Evolutionary conservation across 2,329 filamentous ascomycete genomes (phyloP), one percentile per base, ranked within the genome.

Genomic region (Dichotomopilus funicola): DNA sequence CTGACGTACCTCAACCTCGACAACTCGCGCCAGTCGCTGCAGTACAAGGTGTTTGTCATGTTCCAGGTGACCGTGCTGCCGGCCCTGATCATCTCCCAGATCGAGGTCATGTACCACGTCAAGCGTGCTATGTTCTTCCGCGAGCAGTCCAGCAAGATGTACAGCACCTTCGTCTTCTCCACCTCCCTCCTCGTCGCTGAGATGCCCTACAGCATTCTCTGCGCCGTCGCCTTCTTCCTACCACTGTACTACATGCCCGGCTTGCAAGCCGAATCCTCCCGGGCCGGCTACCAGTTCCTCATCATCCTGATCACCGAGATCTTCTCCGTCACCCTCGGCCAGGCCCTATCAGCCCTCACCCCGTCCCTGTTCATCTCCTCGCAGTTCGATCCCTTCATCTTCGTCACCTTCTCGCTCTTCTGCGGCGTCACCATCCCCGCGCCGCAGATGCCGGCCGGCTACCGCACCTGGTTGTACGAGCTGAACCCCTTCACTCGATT

Each of bases 1-100:
- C 78, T 95, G 10, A 86, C 86, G 37, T 96, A 87, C 69, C 75
- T 95, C 48, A 81, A 89, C 58, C 81, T 95, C 7, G 85, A 92
- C 66, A 73, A 91, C 65, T 90, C 87, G 2, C 81, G 87, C 8
- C 74, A 85, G 1, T 88, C 86, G 1, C 78, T 96, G 4, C 91
- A 96, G 70, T 88, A 94, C 75, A 85, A 86, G 58, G 81, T 96
- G 59, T 96, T 96, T 71, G 83, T 92, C 70, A 88, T 94, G 69
- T 96, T 96, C 80, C 89, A 95, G 69, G 83, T 91, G 51, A 90
- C 89, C 0, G 88, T 95, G 27, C 78, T 96, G 33, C 89, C 90
- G 0, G 88, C 88, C 1, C 77, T 95, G 35, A 89, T 95, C 68
- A 82, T 95, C 55, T 83, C 85, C 1, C 89, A 95, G 66, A 87